Conservation (phyloP, 106 monocot species). For the Cymbidium sinense region DNA sequence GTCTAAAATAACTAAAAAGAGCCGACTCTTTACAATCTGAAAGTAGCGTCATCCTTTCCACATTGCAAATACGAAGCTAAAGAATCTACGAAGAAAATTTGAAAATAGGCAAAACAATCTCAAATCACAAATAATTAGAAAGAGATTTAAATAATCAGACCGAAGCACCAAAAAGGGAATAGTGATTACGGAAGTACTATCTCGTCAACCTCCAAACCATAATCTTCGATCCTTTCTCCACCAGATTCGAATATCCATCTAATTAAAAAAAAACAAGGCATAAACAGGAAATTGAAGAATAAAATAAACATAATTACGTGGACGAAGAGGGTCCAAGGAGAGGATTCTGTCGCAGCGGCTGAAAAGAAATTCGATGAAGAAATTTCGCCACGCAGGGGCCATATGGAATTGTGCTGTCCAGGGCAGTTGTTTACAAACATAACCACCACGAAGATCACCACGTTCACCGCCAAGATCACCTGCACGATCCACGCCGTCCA, state of each 20-base stretch:
- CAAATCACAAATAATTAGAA: background rate
- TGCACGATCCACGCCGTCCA: conserved; percentile 56
- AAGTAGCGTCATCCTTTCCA: background rate
- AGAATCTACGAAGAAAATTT: background rate
- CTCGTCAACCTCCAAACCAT: too few species aligned
- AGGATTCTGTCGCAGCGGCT: conserved; percentile 80
- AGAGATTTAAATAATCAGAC: background rate
- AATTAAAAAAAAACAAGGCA: background rate
- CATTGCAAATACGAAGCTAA: background rate
- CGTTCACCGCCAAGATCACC: conserved; percentile 40
- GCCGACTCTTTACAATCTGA: background rate
- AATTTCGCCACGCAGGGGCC: conserved; percentile 49
- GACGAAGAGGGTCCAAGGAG: conserved; percentile 75
- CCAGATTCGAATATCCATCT: background rate
- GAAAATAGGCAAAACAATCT: background rate
- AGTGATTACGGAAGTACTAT: too few species aligned
- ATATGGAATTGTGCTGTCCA: conserved; percentile 15
- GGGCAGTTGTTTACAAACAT: conserved; percentile 78
- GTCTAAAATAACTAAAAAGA: background rate
- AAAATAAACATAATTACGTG: conserved; percentile 35
- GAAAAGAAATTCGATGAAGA: conserved; percentile 71
- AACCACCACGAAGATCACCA: conserved; percentile 36
- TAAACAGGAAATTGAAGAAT: background rate
- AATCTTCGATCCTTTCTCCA: too few species aligned
- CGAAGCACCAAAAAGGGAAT: background rate